These are phyloP conservation scores for Ricinus communis DNA, from an alignment of 345 rosid genomes.

Conservation along the genomic window DNA sequence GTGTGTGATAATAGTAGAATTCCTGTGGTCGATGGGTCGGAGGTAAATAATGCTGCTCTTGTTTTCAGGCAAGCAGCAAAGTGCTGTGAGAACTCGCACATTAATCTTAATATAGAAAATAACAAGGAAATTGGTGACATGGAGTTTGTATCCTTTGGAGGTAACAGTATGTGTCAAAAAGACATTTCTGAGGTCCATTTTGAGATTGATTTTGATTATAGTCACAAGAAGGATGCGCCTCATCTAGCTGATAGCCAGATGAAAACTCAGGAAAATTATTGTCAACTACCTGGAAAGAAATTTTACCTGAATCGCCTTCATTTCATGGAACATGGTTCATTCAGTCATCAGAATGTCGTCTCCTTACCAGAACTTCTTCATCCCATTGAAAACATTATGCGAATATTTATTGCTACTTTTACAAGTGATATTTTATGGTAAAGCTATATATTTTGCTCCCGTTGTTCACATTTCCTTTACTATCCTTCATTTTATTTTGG, in stretches of 20 bases:
- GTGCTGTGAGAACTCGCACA: conserved; percentile 15
- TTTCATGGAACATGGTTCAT: conserved; percentile 39
- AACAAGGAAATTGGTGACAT: conserved; percentile 1
- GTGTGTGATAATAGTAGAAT: conserved; percentile 11
- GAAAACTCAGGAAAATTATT: conserved; percentile 20
- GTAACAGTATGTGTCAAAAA: conserved; percentile 26
- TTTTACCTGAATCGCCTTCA: conserved; percentile 75
- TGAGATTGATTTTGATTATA: conserved; percentile 10
- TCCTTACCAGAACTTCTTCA: conserved; percentile 76
- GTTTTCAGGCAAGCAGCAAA: conserved; percentile 21
- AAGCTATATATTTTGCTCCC: conserved; percentile 5
- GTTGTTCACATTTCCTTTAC: not conserved
- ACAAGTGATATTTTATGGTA: conserved; percentile 83
- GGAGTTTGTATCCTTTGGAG: conserved; percentile 15
- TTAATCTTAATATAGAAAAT: not conserved
- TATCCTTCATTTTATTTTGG: not conserved
- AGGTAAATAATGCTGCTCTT: conserved; percentile 20
- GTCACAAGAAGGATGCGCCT: conserved; percentile 22
- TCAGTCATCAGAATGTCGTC: conserved; percentile 37
- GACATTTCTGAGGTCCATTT: conserved; percentile 19
- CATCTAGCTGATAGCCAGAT: conserved; percentile 16
- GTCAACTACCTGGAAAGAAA: conserved; percentile 60
- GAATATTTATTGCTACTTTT: conserved; percentile 82
- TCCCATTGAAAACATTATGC: conserved; percentile 61
- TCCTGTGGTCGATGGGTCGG: conserved; percentile 26